Evolutionary conservation across 495 filamentous ascomycete genomes (phyloP).

Genomic region (Saxispiralis lemnorum): DNA sequence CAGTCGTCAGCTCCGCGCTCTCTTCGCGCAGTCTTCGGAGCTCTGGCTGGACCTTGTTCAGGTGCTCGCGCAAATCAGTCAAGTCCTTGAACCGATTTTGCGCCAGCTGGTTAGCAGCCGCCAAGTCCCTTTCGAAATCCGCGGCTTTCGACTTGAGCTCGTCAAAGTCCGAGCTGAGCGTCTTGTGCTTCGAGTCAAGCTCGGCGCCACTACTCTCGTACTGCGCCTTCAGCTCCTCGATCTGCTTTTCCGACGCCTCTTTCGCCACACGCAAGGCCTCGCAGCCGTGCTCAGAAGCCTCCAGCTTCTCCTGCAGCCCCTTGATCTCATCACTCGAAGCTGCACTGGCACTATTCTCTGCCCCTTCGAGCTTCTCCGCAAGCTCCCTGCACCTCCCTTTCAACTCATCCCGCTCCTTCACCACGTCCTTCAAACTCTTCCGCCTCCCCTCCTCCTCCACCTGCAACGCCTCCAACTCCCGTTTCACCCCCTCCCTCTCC

Average conservation of each 20-base stretch:
- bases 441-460: conserved; percentile 28
- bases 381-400: conserved; percentile 22
- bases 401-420: conserved; percentile 1
- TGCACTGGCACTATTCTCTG: too few relatives aligned
- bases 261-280: conserved; percentile 25
- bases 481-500: conserved; percentile 29
- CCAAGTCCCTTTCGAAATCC: conserved; percentile 64
- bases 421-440: conserved; percentile 19
- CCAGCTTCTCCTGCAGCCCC: conserved; percentile 23
- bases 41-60: conserved; percentile 78
- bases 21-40: conserved; percentile 58
- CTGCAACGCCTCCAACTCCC: conserved; percentile 7
- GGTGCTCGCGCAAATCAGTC: conserved; percentile 53
- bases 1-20: conserved; percentile 47
- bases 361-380: conserved; percentile 16
- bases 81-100: conserved; percentile 75
- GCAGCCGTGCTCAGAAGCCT: conserved; percentile 34
- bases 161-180: conserved; percentile 54
- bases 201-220: conserved; percentile 31
- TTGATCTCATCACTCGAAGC: neutral
- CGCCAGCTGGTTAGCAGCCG: conserved; percentile 69
- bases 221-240: conserved; percentile 37
- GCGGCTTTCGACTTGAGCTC: conserved; percentile 50
- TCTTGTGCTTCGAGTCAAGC: conserved; percentile 37
- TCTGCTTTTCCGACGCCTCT: conserved; percentile 17